These are phyloP conservation scores for Hypoxylon sp. DNA, from an alignment of 2,329 filamentous ascomycete species.

Conservation along the genomic window DNA sequence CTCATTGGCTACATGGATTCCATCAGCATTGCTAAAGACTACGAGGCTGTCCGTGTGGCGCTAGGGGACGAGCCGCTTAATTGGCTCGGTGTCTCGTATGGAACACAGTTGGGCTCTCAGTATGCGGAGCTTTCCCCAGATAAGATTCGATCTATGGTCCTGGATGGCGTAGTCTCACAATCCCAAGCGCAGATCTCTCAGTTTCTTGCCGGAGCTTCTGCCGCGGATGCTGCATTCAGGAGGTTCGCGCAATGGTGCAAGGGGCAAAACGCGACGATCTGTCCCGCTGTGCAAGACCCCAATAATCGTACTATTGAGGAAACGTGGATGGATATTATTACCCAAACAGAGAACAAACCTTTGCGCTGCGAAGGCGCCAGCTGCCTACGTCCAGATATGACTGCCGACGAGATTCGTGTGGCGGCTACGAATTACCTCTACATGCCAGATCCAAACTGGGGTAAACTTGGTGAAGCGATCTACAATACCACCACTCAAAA, in stretches of 20 bases:
- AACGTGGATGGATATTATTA: slow-evolving; percentile 13
- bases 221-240: slow-evolving; percentile 12
- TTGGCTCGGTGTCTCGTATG: slow-evolving; percentile 20
- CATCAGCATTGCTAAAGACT: slow-evolving; percentile 16
- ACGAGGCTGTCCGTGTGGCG: slow-evolving; percentile 19
- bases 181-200: slow-evolving; percentile 14
- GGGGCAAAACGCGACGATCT: slow-evolving; percentile 10
- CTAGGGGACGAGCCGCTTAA: slow-evolving; percentile 20
- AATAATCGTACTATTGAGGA: neutral
- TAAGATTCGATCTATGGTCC: slow-evolving; percentile 15
- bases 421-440: no score
- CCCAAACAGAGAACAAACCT: neutral
- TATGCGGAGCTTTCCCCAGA: slow-evolving; percentile 23
- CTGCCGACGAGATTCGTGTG: slow-evolving; percentile 9
- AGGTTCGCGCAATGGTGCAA: slow-evolving; percentile 7
- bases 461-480: slow-evolving; percentile 1
- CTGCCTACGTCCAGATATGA: slow-evolving; percentile 1
- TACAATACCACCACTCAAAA: slow-evolving; percentile 11
- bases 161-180: slow-evolving; percentile 6
- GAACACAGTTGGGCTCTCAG: slow-evolving; percentile 16
- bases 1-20: slow-evolving; percentile 24
- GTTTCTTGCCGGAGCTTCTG: slow-evolving; percentile 2
- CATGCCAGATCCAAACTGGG: neutral
- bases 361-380: neutral
- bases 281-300: slow-evolving; percentile 6